Evolutionary conservation across 2,329 filamentous ascomycete species (phyloP).

Genomic region (Colletotrichum sp.): DNA sequence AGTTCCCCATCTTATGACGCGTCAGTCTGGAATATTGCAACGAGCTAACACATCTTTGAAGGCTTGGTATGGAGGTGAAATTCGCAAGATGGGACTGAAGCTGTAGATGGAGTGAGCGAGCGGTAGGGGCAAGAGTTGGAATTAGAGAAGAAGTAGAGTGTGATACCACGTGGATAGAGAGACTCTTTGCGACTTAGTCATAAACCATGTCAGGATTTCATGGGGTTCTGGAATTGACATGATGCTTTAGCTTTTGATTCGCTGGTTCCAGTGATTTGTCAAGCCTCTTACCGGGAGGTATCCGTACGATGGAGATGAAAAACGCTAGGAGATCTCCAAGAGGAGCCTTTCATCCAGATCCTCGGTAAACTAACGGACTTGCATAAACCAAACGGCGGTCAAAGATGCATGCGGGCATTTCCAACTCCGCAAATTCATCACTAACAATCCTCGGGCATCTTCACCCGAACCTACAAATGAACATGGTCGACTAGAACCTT

Average conservation of each 20-base stretch:
- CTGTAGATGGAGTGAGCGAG: not conserved
- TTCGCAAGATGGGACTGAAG: conserved; percentile 6
- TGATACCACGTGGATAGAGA: not conserved
- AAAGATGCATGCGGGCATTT: not conserved
- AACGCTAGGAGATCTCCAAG: not conserved
- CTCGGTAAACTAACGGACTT: not conserved
- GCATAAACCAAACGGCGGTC: not conserved
- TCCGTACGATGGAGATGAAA: not conserved
- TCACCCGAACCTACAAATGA: not conserved
- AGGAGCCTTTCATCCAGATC: not conserved
- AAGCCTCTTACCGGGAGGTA: not conserved
- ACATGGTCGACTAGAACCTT: not conserved
- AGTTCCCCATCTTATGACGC: not conserved
- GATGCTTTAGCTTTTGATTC: not conserved
- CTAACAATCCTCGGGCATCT: not conserved
- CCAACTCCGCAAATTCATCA: not conserved
- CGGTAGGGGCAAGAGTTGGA: not conserved
- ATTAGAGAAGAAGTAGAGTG: not conserved
- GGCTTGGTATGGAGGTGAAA: conserved; percentile 8
- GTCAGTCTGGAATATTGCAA: not conserved
- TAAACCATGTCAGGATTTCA: not conserved
- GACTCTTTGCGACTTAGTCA: not conserved
- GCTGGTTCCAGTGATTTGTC: not conserved
- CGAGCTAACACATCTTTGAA: not conserved
- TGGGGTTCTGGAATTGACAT: not conserved